A percentile compares a stretch with the other conserved stretches of the same genome.
Evolutionary conservation across 2,329 filamentous ascomycete species (phyloP).

Genomic region (Fusarium austroafricanum): DNA sequence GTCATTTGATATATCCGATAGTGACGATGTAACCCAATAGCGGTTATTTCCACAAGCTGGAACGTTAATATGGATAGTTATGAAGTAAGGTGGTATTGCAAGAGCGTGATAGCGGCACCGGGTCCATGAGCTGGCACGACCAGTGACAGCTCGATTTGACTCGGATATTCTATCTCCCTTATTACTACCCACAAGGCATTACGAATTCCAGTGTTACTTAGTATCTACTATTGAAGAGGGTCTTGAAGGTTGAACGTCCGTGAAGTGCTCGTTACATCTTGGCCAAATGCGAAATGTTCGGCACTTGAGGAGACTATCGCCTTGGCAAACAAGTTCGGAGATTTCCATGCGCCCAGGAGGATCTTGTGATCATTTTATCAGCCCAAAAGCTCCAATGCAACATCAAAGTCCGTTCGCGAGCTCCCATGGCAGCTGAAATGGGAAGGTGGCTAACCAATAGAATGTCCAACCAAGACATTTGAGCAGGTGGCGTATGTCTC

Average conservation of each 20-base stretch:
- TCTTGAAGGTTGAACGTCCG: neutral
- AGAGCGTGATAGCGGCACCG: conserved; percentile 18
- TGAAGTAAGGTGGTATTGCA: conserved; percentile 11
- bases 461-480: conserved; percentile 11
- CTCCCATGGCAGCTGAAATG: neutral
- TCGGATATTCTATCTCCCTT: neutral
- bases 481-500: conserved; percentile 25
- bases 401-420: neutral
- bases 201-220: neutral
- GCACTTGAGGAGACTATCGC: neutral
- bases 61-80: conserved; percentile 1
- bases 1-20: conserved; percentile 10
- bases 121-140: neutral
- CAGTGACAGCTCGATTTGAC: neutral
- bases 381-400: neutral
- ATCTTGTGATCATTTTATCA: conserved; percentile 4
- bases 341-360: neutral
- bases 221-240: neutral
- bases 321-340: neutral
- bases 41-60: neutral
- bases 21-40: neutral
- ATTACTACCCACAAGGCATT: neutral
- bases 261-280: neutral
- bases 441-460: conserved; percentile 17
- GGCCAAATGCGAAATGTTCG: neutral